Evolutionary conservation across 1,284 basidiomycete species (phyloP).

Genomic region (Papiliotrema flavescens): DNA sequence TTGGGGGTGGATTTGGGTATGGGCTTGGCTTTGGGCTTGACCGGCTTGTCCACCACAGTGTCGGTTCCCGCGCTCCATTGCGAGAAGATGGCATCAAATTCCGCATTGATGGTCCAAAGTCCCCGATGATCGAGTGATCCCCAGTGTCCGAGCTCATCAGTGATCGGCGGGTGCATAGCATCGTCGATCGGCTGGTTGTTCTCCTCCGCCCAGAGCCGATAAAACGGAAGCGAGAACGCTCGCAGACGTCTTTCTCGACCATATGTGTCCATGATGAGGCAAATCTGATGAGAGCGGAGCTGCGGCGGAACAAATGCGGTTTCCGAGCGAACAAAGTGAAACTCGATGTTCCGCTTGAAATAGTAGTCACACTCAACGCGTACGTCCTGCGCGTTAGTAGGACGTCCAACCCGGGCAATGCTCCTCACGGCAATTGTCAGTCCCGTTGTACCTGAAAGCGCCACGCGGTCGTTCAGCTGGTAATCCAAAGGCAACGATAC

Average conservation of each 20-base stretch:
- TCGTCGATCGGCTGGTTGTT: conserved; percentile 20
- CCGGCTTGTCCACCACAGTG: neutral
- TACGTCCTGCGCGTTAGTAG: conserved; percentile 20
- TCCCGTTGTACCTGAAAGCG: conserved; percentile 18
- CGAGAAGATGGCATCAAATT: neutral
- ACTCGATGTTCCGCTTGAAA: conserved; percentile 36
- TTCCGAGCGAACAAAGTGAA: conserved; percentile 28
- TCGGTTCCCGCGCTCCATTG: neutral
- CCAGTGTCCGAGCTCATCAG: conserved; percentile 22
- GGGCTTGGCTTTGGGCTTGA: neutral
- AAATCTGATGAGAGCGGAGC: conserved; percentile 23
- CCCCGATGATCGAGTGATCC: conserved; percentile 9
- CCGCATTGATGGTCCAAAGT: neutral
- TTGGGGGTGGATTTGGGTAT: too few relatives aligned
- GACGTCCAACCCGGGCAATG: neutral
- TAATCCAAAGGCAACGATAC: conserved; percentile 23
- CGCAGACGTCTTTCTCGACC: conserved; percentile 36
- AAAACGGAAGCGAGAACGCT: conserved; percentile 21
- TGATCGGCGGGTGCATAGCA: conserved; percentile 12
- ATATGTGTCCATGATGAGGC: conserved; percentile 29
- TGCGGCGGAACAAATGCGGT: conserved; percentile 24
- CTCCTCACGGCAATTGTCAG: conserved; percentile 23
- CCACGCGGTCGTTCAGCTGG: conserved; percentile 22
- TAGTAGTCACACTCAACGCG: conserved; percentile 12
- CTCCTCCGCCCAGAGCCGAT: conserved; percentile 20